These are phyloP conservation scores for Microbotryum saponariae DNA, from an alignment of 1,284 basidiomycete species.

Conservation along the genomic window DNA sequence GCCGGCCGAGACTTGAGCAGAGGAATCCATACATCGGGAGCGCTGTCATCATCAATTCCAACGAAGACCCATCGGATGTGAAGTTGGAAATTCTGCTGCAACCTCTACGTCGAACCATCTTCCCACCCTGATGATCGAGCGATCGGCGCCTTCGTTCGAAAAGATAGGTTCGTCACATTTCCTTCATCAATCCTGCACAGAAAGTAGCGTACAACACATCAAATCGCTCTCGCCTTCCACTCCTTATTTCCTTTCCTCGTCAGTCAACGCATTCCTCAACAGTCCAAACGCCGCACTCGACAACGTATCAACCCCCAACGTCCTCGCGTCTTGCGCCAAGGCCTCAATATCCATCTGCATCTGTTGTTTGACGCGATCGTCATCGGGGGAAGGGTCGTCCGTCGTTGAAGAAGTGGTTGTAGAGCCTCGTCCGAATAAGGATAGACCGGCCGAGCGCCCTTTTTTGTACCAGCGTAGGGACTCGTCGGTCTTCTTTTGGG, in stretches of 20 bases:
- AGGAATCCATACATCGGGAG: too few relatives aligned
- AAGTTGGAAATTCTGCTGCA: too few relatives aligned
- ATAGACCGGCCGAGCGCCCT: slow-evolving; percentile 62
- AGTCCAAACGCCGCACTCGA: slow-evolving; percentile 51
- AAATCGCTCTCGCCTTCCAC: not conserved
- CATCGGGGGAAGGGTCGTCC: slow-evolving; percentile 56
- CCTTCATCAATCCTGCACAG: too few relatives aligned
- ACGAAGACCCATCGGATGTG: too few relatives aligned
- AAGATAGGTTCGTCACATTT: too few relatives aligned
- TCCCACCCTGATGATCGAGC: too few relatives aligned
- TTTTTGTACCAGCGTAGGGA: slow-evolving; percentile 75
- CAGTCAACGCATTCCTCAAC: slow-evolving; percentile 40
- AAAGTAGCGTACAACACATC: too few relatives aligned
- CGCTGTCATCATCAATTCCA: too few relatives aligned
- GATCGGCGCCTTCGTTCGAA: too few relatives aligned
- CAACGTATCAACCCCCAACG: slow-evolving; percentile 59
- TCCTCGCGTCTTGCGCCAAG: slow-evolving; percentile 65
- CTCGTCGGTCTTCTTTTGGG: slow-evolving; percentile 85
- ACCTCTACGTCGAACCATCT: too few relatives aligned
- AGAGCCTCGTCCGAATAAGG: slow-evolving; percentile 52
- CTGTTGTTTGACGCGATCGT: slow-evolving; percentile 60
- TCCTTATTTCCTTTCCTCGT: slow-evolving; percentile 14
- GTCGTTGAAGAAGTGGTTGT: slow-evolving; percentile 38
- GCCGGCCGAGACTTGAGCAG: too few relatives aligned
- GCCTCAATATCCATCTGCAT: slow-evolving; percentile 79